Evolutionary conservation across 352 stramenopile species (phyloP).

Genomic region (Halophytophthora batemanensis): DNA sequence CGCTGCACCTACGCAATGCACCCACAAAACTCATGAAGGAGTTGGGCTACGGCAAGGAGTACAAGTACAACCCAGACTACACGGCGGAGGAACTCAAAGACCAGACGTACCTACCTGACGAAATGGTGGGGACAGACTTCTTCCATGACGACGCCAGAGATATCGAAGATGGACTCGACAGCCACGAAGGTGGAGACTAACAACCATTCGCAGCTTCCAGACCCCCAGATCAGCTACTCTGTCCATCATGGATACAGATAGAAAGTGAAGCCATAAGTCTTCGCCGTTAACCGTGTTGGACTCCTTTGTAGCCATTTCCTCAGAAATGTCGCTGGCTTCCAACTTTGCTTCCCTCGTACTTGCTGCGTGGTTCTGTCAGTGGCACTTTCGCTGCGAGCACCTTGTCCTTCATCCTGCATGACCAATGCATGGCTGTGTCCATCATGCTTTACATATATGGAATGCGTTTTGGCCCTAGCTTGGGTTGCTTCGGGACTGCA

Average conservation of each 20-base stretch:
- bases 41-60: constrained; percentile 74
- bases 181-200: neutral
- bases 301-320: too few species aligned
- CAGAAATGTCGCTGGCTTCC: too few species aligned
- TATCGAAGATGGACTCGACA: neutral
- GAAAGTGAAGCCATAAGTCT: neutral
- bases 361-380: too few species aligned
- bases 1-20: constrained; percentile 79
- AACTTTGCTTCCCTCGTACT: too few species aligned
- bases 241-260: too few species aligned
- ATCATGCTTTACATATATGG: too few species aligned
- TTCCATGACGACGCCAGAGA: neutral
- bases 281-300: neutral
- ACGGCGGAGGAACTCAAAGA: constrained; percentile 59
- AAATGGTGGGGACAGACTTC: constrained; percentile 38
- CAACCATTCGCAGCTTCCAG: neutral
- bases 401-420: too few species aligned
- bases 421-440: too few species aligned
- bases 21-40: constrained; percentile 77
- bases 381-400: too few species aligned
- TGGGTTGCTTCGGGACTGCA: too few species aligned
- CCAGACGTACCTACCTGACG: constrained; percentile 82
- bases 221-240: neutral
- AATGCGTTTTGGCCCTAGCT: too few species aligned
- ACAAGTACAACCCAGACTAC: constrained; percentile 84